Base-by-base conservation (phyloP, 148 eudicot species). In the Linanthus parryae region DNA sequence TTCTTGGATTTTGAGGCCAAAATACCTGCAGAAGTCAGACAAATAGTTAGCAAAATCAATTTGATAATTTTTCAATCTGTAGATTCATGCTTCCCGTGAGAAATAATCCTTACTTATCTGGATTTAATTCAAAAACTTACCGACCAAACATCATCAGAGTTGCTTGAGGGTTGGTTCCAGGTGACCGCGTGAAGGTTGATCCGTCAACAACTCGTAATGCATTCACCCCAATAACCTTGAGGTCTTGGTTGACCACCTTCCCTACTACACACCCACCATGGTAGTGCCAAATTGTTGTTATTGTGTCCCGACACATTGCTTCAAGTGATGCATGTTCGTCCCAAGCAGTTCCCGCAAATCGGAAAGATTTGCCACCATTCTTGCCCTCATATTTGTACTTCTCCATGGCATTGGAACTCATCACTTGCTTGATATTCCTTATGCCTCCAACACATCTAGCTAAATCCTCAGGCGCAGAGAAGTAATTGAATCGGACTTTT, bases 161-260 rank as follows among this genome's bases (percentile, higher is more conserved):
- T 3, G 65, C 57, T 39, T 61, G 65, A 22, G 66, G 66, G 15
- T 61, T 61, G 17, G 58, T 61, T 21, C 66, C 66, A 4, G 66
- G 58, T 0, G 58, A 61, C 52, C 11, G 9, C 0, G 16, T 43
- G 27, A 61, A 61, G 1, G 58, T 61, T 5, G 66, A 61, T 14
- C 52, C 58, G 42, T 61, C 65, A 3, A 52, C 65, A 23, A 61
- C 42, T 29, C 65, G 31, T 11, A 61, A 26, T 15, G 57, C 22
- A 19, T 61, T 44, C 13, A 61, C 19, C 3, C 65, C 57, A 8
- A 52, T 24, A 30, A 42, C 65, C 15, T 27, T 61, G 17, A 61
- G 42, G 42, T 16, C 23, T 5, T 23, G 10, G 16, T 61, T 57
- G 11, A 42, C 48, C 50, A 61, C 65, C 47, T 53, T 61, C 42